Conservation (phyloP, 1,284 basidiomycete species). For the Grifola frondosa region DNA sequence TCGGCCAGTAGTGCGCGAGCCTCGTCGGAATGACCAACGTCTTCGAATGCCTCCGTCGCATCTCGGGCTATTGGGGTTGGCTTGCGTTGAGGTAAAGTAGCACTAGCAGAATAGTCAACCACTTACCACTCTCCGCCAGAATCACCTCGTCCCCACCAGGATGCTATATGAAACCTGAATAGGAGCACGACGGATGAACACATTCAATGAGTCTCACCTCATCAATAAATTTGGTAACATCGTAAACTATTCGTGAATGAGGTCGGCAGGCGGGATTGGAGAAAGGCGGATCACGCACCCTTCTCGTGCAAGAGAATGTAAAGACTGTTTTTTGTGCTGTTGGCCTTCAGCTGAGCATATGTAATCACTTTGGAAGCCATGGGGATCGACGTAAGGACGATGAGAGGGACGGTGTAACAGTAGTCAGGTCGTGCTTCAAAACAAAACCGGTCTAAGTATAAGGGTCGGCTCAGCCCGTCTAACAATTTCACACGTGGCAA, state of each 20-base stretch:
- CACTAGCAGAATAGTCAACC: neutral
- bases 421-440: conserved; percentile 15
- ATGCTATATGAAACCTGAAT: conserved; percentile 55
- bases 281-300: conserved; percentile 46
- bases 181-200: neutral
- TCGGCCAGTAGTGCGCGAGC: conserved; percentile 84
- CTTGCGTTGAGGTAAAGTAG: conserved; percentile 4
- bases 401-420: conserved; percentile 19
- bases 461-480: no score
- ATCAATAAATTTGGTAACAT: conserved; percentile 93
- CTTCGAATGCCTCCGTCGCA: conserved; percentile 98
- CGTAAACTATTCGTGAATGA: conserved; percentile 72
- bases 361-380: conserved; percentile 59
- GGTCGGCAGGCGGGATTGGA: conserved; percentile 33
- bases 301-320: conserved; percentile 84
- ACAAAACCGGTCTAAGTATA: no score
- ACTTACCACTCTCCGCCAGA: conserved; percentile 87
- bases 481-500: conserved; percentile 26
- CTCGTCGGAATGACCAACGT: conserved; percentile 99
- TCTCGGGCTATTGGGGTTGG: conserved; percentile 71
- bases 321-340: conserved; percentile 72
- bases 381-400: conserved; percentile 10
- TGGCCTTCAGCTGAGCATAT: conserved; percentile 71
- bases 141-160: conserved; percentile 98
- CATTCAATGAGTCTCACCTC: conserved; percentile 65